Evolutionary conservation across 2,329 filamentous ascomycete species (phyloP).

Genomic region (Acrocalymma vagum): DNA sequence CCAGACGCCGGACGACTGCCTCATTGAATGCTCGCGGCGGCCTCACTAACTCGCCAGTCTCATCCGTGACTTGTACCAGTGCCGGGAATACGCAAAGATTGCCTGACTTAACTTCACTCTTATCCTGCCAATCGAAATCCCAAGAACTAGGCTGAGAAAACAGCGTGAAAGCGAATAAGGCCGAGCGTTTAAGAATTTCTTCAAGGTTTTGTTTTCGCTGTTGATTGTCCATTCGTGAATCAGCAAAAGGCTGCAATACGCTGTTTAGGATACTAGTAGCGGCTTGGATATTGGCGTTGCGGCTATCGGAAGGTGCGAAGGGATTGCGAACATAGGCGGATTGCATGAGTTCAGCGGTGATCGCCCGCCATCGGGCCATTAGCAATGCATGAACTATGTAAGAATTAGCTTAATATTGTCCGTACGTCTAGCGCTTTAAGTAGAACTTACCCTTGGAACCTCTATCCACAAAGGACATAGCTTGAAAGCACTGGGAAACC

Average conservation of each 20-base stretch:
- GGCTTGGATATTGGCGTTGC: constrained; percentile 29
- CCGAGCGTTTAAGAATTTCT: constrained; percentile 44
- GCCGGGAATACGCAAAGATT: constrained; percentile 46
- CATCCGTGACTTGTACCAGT: constrained; percentile 42
- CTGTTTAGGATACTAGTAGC: constrained; percentile 30
- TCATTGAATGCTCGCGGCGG: constrained; percentile 40
- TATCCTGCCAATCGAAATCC: constrained; percentile 44
- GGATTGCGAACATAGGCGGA: constrained; percentile 31
- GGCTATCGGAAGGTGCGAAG: constrained; percentile 34
- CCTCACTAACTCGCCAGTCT: constrained; percentile 32
- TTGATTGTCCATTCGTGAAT: constrained; percentile 34
- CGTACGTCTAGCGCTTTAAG: background rate
- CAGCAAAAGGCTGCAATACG: constrained; percentile 36
- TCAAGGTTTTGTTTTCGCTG: constrained; percentile 41
- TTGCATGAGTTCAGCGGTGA: constrained; percentile 40
- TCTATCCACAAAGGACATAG: constrained; percentile 17
- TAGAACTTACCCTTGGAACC: constrained; percentile 22
- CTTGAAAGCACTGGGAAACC: constrained; percentile 26
- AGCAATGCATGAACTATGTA: constrained; percentile 24
- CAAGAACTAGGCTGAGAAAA: constrained; percentile 46
- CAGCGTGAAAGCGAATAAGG: constrained; percentile 42
- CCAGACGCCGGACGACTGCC: constrained; percentile 33
- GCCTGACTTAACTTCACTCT: constrained; percentile 28
- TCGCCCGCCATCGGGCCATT: constrained; percentile 38
- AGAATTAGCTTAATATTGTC: constrained; percentile 6